Percentiles rank a stretch among this genome's conserved stretches.
These are phyloP conservation scores for Botrytis cinerea DNA, from an alignment of 2,329 filamentous ascomycete genomes.

Conservation along the genomic window DNA sequence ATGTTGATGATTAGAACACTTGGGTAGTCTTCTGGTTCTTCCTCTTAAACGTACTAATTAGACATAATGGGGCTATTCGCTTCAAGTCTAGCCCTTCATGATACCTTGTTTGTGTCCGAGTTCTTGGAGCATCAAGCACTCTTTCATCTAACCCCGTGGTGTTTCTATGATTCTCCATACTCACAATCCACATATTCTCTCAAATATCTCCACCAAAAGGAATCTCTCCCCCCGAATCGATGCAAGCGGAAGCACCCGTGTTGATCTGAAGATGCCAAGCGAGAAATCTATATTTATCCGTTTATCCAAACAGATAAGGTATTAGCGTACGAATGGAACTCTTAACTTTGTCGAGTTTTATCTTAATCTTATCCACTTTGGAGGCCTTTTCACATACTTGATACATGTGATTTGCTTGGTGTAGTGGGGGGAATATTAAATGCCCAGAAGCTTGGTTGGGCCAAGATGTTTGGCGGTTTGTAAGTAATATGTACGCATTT, in stretches of 20 bases:
- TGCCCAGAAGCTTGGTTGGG: background rate
- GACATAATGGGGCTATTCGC: background rate
- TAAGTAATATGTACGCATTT: background rate
- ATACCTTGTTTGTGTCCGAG: background rate
- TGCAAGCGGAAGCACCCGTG: background rate
- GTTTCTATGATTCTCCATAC: slow-evolving; percentile 2
- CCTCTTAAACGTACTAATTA: background rate
- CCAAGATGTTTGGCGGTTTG: slow-evolving; percentile 2
- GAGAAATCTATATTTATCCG: background rate
- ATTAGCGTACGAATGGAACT: background rate
- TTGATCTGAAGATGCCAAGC: slow-evolving; percentile 10
- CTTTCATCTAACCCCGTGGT: background rate
- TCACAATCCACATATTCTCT: background rate
- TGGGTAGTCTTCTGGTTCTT: background rate
- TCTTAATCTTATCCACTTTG: background rate
- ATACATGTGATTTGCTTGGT: background rate
- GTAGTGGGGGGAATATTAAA: background rate
- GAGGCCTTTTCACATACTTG: background rate
- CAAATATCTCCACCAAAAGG: background rate
- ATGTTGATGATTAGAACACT: background rate
- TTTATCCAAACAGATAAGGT: slow-evolving; percentile 16
- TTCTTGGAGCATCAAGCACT: slow-evolving; percentile 7
- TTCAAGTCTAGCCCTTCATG: slow-evolving; percentile 10
- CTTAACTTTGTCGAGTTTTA: slow-evolving; percentile 1
- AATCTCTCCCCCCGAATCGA: background rate